These are phyloP conservation scores for Rhodamnia argentea DNA, from an alignment of 345 rosid genomes.

Conservation along the genomic window DNA sequence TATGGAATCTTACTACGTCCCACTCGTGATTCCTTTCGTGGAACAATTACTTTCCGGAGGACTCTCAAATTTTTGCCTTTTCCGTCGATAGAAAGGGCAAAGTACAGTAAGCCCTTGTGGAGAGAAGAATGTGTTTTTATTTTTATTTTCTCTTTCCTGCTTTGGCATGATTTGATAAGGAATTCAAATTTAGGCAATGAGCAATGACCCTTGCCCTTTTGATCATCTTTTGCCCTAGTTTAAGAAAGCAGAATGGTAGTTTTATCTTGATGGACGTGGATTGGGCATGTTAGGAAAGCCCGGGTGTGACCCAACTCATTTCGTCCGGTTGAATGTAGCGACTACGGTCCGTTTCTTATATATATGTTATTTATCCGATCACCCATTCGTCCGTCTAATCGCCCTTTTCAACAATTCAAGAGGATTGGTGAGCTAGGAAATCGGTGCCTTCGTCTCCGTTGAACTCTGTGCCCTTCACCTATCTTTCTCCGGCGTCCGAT, in stretches of 20 bases:
- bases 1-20: neutral
- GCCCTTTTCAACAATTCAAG: neutral
- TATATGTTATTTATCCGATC: neutral
- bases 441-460: neutral
- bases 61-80: neutral
- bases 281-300: neutral
- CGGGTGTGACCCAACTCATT: neutral
- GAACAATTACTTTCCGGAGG: neutral
- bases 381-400: neutral
- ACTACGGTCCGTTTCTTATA: neutral
- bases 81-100: neutral
- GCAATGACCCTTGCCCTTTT: neutral
- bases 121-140: neutral
- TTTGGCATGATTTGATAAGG: neutral
- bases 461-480: neutral
- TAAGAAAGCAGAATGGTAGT: neutral
- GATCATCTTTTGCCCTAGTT: neutral
- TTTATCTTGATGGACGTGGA: neutral
- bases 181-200: neutral
- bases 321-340: neutral
- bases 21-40: neutral
- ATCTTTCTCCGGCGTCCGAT: neutral
- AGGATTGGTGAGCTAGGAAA: neutral
- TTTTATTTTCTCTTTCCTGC: neutral
- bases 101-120: neutral